Evolutionary conservation across 2,329 filamentous ascomycete species (phyloP), one percentile per base, ranked within the genome.

Genomic region (Penicillium sp.): DNA sequence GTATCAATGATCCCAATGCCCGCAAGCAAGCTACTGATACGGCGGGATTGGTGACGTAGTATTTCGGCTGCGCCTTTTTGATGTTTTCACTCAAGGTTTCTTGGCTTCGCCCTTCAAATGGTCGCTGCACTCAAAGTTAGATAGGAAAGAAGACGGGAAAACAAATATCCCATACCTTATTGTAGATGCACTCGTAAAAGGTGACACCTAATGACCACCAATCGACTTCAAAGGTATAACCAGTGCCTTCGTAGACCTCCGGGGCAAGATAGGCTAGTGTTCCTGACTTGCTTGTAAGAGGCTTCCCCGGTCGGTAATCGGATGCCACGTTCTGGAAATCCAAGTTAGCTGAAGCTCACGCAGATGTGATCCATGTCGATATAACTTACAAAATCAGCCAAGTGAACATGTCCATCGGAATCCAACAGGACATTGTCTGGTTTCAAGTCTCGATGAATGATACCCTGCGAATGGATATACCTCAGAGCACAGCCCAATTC

Each of bases 131-230:
- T 25, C 11, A 27, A 39, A 50, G 67, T 79, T 68, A 79, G 74
- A 53, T 7, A 13, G 19, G 13, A 19, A 38, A 11, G 2, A 16
- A n/a, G 7, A 25, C 60, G 33, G 25, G 10, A 13, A 40, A 41
- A 43, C 7, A 1, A 16, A 36, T 34, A 8, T 27, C 15, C 19
- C 51, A 25, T 49, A 92, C 91, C 87, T 95, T 97, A 79, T 95
- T 96, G 79, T 97, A 99, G 64, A 99, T 97, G 82, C 94, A 97
- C 75, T 99, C 94, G 75, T 97, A 99, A 75, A 97, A 97, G n/a
- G 96, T 84, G 45, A 99, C 94, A 48, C 94, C 94, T 23, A 99
- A 78, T 6, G 94, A 97, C 94, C 94, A 99, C 94, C 94, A 99
- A 73, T 99, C 94, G 41, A 94, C 92, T 66, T 94, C 90, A 46